phyloP scores from a whole-genome alignment of 2,329 filamentous ascomycete species.

The Hortaea werneckii region DNA sequence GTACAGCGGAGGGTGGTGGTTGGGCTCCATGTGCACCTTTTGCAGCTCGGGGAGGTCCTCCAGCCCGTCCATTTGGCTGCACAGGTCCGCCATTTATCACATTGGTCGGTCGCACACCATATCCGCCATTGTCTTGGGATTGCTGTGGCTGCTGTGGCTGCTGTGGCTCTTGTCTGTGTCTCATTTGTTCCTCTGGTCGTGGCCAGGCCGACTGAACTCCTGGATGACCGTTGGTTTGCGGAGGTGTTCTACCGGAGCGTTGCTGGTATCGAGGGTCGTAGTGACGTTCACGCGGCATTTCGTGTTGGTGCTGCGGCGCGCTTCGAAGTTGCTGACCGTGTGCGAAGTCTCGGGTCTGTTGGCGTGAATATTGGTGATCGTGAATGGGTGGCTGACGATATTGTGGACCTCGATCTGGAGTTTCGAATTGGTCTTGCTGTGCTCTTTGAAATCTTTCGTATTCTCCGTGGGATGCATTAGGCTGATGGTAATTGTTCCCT shows the following conservation, averaged over 20 bases:
- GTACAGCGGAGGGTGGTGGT: not conserved
- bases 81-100: too few species aligned
- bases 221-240: not conserved
- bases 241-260: slow-evolving; percentile 11
- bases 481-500: too few species aligned
- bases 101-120: too few species aligned
- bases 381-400: not conserved
- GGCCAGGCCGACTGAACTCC: not conserved
- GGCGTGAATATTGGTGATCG: not conserved
- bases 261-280: slow-evolving; percentile 18
- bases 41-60: too few species aligned
- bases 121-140: not conserved
- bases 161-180: not conserved
- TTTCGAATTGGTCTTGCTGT: too few species aligned
- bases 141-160: too few species aligned
- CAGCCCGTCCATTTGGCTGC: too few species aligned
- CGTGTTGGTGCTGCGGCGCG: not conserved
- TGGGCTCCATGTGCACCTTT: not conserved
- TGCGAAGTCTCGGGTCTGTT: not conserved
- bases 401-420: too few species aligned
- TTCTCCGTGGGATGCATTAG: too few species aligned
- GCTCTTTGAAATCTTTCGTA: too few species aligned
- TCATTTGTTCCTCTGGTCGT: not conserved
- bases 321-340: not conserved
- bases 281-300: slow-evolving; percentile 1